These are phyloP conservation scores for Aspergillus fumigatus DNA, from an alignment of 2,329 filamentous ascomycete genomes.

Conservation along the genomic window DNA sequence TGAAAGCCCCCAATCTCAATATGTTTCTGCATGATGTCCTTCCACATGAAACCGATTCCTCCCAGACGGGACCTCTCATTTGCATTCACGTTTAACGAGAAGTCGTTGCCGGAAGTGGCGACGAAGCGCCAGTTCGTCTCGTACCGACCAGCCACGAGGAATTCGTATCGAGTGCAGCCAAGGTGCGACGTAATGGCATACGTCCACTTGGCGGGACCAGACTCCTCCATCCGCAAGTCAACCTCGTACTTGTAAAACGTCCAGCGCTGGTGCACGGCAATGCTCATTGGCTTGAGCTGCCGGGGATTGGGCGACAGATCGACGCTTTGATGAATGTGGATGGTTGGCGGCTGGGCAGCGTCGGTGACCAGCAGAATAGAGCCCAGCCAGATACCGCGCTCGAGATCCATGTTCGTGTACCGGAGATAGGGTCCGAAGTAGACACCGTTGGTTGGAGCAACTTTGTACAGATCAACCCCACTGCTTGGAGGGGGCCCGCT, in stretches of 20 bases:
- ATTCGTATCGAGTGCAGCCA: constrained; percentile 97
- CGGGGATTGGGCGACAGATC: constrained; percentile 91
- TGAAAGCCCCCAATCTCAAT: constrained; percentile 95
- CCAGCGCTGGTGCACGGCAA: constrained; percentile 89
- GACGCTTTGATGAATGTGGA: constrained; percentile 85
- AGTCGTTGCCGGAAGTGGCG: constrained; percentile 94
- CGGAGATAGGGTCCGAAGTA: constrained; percentile 96
- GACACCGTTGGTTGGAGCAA: constrained; percentile 88
- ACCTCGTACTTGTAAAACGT: constrained; percentile 94
- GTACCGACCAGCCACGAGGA: constrained; percentile 82
- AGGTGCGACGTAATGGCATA: constrained; percentile 96
- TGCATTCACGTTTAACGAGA: constrained; percentile 78
- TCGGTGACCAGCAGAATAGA: constrained; percentile 93
- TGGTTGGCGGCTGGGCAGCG: constrained; percentile 85
- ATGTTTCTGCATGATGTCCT: constrained; percentile 96
- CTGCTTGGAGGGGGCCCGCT: constrained; percentile 81
- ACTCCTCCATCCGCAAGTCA: constrained; percentile 82
- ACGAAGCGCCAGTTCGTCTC: constrained; percentile 96
- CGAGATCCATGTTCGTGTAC: constrained; percentile 96
- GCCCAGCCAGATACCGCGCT: constrained; percentile 84
- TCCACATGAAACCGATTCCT: constrained; percentile 96
- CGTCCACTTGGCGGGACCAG: constrained; percentile 78
- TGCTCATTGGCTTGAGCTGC: constrained; percentile 75
- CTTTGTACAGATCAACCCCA: constrained; percentile 90
- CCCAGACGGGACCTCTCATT: constrained; percentile 82